Conservation (phyloP, 176 grass and related monocot genomes). For the Juncus inflexus region DNA sequence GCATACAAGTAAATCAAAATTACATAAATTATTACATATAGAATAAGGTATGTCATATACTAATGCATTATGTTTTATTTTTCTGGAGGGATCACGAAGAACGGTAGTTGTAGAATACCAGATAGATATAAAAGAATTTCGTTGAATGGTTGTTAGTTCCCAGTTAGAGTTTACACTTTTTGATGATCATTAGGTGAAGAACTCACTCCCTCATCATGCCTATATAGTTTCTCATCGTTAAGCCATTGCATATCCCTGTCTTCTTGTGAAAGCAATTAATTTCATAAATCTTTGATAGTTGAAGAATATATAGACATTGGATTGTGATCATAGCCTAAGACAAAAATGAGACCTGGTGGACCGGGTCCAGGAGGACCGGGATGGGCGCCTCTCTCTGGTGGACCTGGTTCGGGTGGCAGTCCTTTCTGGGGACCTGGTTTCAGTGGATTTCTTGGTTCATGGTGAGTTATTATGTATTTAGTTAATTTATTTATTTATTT, state of each 20-base stretch:
- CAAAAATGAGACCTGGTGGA: not conserved
- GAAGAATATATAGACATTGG: conserved; percentile 8
- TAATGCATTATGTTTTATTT: not conserved
- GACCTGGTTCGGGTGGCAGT: conserved; percentile 29
- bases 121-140: not conserved
- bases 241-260: conserved; percentile 7
- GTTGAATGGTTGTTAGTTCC: conserved; percentile 15
- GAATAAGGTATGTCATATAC: too few relatives aligned
- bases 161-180: not conserved
- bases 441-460: conserved; percentile 35
- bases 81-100: conserved; percentile 5
- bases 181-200: conserved; percentile 20
- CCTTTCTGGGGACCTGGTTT: conserved; percentile 7
- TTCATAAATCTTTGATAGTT: not conserved
- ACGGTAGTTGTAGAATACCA: conserved; percentile 4
- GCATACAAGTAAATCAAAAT: not conserved
- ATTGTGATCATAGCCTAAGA: not conserved
- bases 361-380: conserved; percentile 41
- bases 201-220: not conserved
- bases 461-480: conserved; percentile 22
- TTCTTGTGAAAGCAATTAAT: conserved; percentile 6
- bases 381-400: conserved; percentile 29
- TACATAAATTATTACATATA: not conserved
- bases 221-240: not conserved
- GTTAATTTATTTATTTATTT: too few relatives aligned